These are phyloP conservation scores for Sparassis latifolia DNA, from an alignment of 1,284 basidiomycete genomes.

Conservation along the genomic window DNA sequence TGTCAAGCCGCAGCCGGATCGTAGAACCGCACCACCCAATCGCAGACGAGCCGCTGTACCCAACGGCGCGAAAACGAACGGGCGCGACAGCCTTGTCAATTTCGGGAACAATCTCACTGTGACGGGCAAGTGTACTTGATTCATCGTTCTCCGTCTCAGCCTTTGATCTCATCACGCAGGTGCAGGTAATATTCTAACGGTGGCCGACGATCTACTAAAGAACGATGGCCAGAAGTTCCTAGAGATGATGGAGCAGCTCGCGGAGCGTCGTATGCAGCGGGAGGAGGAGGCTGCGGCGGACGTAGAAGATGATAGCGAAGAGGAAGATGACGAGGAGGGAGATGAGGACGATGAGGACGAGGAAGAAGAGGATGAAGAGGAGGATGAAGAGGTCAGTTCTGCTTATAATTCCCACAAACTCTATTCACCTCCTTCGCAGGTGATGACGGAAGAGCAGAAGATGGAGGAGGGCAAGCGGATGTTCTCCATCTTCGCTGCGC, in stretches of 20 bases:
- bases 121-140: conserved; percentile 22
- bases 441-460: conserved; percentile 85
- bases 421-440: conserved; percentile 29
- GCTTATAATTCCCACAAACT: conserved; percentile 5
- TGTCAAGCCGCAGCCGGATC: conserved; percentile 18
- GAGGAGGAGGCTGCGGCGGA: conserved; percentile 86
- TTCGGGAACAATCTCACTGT: conserved; percentile 28
- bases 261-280: conserved; percentile 87
- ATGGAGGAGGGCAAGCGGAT: conserved; percentile 98
- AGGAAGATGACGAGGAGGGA: conserved; percentile 30
- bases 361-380: conserved; percentile 29
- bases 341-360: conserved; percentile 29
- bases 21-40: conserved; percentile 14
- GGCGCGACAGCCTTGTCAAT: conserved; percentile 20
- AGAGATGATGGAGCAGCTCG: conserved; percentile 99
- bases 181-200: conserved; percentile 92
- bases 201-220: conserved; percentile 96
- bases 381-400: conserved; percentile 28
- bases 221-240: conserved; percentile 98
- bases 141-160: conserved; percentile 1
- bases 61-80: conserved; percentile 19
- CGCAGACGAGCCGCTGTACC: conserved; percentile 18
- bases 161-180: conserved; percentile 18
- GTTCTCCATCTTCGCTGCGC: conserved; percentile 99
- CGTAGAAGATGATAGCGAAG: conserved; percentile 44